phyloP scores from a whole-genome alignment of 2,329 filamentous ascomycete genomes.

The Trichoderma sp. region DNA sequence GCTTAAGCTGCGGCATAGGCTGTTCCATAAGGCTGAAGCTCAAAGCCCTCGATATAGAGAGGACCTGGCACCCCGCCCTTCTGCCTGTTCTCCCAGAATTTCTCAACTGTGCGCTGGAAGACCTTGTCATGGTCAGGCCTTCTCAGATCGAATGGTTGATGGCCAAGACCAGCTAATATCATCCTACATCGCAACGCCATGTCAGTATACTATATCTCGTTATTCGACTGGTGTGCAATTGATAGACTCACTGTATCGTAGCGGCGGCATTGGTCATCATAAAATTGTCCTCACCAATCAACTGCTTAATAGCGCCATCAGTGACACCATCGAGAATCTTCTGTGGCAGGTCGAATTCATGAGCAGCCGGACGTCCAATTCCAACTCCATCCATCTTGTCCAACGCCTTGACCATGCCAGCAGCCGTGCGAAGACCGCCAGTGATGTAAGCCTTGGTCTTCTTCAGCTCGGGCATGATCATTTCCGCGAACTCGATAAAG shows the following conservation, averaged over 20 bases:
- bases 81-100: slow-evolving; percentile 37
- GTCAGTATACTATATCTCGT: not conserved
- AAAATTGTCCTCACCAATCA: slow-evolving; percentile 55
- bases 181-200: slow-evolving; percentile 27
- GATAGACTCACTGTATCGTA: slow-evolving; percentile 34
- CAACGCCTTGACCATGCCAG: slow-evolving; percentile 60
- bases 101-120: slow-evolving; percentile 33
- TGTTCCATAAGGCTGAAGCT: slow-evolving; percentile 37
- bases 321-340: slow-evolving; percentile 34
- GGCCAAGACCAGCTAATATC: slow-evolving; percentile 35
- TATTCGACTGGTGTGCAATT: not conserved
- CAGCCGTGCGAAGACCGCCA: slow-evolving; percentile 56
- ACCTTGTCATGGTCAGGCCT: slow-evolving; percentile 34
- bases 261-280: slow-evolving; percentile 34
- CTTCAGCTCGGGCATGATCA: slow-evolving; percentile 44
- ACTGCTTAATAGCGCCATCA: slow-evolving; percentile 49
- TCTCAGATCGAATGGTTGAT: slow-evolving; percentile 63
- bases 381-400: slow-evolving; percentile 61
- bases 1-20: slow-evolving; percentile 24
- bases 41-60: slow-evolving; percentile 34
- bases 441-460: slow-evolving; percentile 61
- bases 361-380: slow-evolving; percentile 44
- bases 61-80: slow-evolving; percentile 23
- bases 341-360: slow-evolving; percentile 31
- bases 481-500: slow-evolving; percentile 62